Base-by-base conservation (phyloP, 1,139 yeast genomes). In the Lodderomyces orthopsilosis region DNA sequence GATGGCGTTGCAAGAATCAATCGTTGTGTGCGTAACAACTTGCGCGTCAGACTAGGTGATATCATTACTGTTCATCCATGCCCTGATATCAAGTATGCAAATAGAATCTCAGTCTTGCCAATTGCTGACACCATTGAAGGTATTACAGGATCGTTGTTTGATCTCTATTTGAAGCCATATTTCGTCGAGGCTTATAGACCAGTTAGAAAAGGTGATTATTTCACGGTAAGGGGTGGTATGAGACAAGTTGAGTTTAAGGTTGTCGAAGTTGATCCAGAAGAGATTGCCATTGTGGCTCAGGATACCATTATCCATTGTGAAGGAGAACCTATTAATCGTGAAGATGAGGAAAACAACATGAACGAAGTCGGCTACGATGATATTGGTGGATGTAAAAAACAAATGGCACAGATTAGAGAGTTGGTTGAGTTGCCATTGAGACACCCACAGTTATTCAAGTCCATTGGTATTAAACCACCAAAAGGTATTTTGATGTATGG, bases 161-260 rank as follows among this genome's bases (percentile, higher is more conserved):
- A 93, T 59, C 96, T 93, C 36, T 93, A 85, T 73, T 79, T 93
- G 66, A 93, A 93, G 73, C 99, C 99, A 40, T 93, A 93, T 73
- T 93, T 94, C 64, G 97, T 93, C 45, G 99, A 93, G 70, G 98
- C 98, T 45, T 93, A 93, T 71, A 83, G 99, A 68, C 99, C 99
- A 1, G 97, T 94, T 40, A 84, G 98, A 68, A 93, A 91, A 65
- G 98, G 98, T 52, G 99, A 93, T 62, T 85, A 88, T 57, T 93
- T 93, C 70, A 83, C 94, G 36, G 98, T 90, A 27, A 82, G 98
- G 64, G 99, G 98, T 59, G 97, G 98, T 65, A 73, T 93, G 99
- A 83, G 99, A 69, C 98, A 91, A 66, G 98, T 93, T 38, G 98
- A 93, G 68, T 93, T 93, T 73, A 94, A 93, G 70, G 96, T 94